These are phyloP conservation scores for Acer negundo DNA, from an alignment of 345 rosid genomes.

Conservation along the genomic window DNA sequence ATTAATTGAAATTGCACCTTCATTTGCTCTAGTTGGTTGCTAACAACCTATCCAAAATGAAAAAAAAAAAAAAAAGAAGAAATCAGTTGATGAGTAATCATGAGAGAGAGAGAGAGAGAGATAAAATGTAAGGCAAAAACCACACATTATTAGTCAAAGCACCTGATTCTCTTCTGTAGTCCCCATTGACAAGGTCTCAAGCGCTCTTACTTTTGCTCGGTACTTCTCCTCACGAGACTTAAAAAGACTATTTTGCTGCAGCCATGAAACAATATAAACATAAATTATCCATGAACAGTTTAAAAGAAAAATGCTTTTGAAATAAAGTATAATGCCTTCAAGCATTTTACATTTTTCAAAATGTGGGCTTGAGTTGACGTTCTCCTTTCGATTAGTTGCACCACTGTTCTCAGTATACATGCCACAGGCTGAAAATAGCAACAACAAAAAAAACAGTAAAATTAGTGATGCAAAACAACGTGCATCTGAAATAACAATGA, in stretches of 20 bases:
- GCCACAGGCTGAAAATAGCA: constrained; percentile 48
- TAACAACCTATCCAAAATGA: constrained; percentile 40
- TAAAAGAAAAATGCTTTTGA: constrained; percentile 16
- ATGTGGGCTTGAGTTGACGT: constrained; percentile 71
- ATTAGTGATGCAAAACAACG: constrained; percentile 15
- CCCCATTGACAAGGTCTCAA: constrained; percentile 82
- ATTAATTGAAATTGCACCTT: constrained; percentile 35
- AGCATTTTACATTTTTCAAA: constrained; percentile 62
- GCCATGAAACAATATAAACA: constrained; percentile 24
- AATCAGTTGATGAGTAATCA: constrained; percentile 14
- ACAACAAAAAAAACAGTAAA: constrained; percentile 4
- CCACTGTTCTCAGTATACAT: constrained; percentile 55
- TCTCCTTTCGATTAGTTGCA: constrained; percentile 72
- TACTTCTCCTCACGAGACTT: constrained; percentile 74
- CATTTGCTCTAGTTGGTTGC: constrained; percentile 44
- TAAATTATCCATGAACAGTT: constrained; percentile 22
- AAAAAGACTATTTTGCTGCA: constrained; percentile 77
- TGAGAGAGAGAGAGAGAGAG: constrained; percentile 8
- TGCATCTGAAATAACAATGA: not conserved
- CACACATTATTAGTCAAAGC: constrained; percentile 14
- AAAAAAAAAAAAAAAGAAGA: constrained; percentile 9
- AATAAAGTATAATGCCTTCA: not conserved
- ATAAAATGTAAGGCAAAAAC: constrained; percentile 22
- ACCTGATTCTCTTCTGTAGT: constrained; percentile 81
- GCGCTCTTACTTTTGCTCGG: constrained; percentile 65